A percentile compares a stretch with the other conserved stretches of the same genome.
Conservation (phyloP, 345 rosid species). For the Pseudoturritis turrita region DNA sequence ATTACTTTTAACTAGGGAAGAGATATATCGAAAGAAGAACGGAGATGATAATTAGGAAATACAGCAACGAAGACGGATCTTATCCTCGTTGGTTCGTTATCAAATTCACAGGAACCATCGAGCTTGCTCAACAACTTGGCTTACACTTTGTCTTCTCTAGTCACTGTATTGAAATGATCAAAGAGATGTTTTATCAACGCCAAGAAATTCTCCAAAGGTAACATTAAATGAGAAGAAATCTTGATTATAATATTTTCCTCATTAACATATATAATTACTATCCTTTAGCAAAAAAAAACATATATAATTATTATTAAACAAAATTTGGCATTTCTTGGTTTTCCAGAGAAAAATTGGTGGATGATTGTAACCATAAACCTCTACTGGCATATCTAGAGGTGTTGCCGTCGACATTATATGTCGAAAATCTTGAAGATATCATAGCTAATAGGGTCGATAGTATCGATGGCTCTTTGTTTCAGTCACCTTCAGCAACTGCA, state of each 20-base stretch:
- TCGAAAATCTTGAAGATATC: constrained; percentile 24
- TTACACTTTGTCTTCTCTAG: constrained; percentile 33
- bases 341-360: constrained; percentile 41
- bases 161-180: background rate
- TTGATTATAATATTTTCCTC: background rate
- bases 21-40: constrained; percentile 35
- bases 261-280: background rate
- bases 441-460: constrained; percentile 11
- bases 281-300: no score
- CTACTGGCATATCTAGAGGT: constrained; percentile 51
- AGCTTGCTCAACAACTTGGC: constrained; percentile 39
- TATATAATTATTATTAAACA: no score
- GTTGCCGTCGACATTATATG: constrained; percentile 19
- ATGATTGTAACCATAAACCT: constrained; percentile 18
- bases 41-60: constrained; percentile 31
- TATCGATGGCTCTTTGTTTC: constrained; percentile 51
- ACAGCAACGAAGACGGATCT: background rate
- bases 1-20: constrained; percentile 29
- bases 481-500: constrained; percentile 73
- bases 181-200: constrained; percentile 27
- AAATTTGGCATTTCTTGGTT: background rate
- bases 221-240: background rate
- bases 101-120: constrained; percentile 48
- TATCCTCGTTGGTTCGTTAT: constrained; percentile 59
- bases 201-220: constrained; percentile 40